Conservation (phyloP, 106 monocot genomes). For the Dendrobium nobile region DNA sequence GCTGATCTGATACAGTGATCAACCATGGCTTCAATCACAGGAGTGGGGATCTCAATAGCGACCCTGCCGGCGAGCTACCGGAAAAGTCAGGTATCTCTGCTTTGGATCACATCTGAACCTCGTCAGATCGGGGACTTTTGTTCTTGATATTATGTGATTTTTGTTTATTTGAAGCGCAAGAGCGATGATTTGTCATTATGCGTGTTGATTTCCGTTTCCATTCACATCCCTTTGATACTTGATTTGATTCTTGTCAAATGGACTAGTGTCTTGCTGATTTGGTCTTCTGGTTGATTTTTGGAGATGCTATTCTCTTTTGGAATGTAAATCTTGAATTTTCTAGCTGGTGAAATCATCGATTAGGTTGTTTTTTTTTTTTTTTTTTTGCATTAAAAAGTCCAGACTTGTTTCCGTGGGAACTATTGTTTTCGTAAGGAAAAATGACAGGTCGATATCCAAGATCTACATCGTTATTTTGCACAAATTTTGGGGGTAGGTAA, state of each 20-base stretch:
- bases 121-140: background rate
- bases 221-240: background rate
- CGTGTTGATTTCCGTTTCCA: background rate
- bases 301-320: background rate
- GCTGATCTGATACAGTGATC: background rate
- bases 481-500: background rate
- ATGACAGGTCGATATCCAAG: background rate
- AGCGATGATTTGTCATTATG: background rate
- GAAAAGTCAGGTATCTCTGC: background rate
- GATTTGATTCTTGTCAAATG: background rate
- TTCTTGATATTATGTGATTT: background rate
- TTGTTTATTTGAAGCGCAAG: background rate
- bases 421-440: background rate
- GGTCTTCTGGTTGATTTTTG: background rate
- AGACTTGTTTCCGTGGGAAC: background rate
- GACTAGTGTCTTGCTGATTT: background rate
- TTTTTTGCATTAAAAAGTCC: background rate
- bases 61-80: background rate
- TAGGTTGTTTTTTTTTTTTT: background rate
- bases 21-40: constrained; percentile 5
- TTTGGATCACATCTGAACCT: background rate
- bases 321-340: background rate
- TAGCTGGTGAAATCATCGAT: background rate
- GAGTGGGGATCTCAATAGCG: background rate
- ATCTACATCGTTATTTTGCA: background rate